These are phyloP conservation scores for Neurospora pannonica DNA, from an alignment of 495 filamentous ascomycete species.

Conservation along the genomic window DNA sequence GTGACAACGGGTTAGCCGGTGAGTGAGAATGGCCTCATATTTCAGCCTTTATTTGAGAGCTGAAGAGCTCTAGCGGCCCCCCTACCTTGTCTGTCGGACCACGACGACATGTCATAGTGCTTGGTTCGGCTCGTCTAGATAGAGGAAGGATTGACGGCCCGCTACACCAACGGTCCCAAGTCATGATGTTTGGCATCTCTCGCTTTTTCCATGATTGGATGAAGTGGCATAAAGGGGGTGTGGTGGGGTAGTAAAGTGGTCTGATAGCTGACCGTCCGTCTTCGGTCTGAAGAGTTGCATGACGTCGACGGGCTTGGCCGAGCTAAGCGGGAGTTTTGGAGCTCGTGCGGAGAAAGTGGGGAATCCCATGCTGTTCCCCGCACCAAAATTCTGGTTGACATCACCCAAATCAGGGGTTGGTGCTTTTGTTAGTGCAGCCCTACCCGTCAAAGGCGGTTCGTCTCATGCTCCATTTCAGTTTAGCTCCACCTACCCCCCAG, in stretches of 20 bases:
- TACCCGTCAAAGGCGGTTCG: background rate
- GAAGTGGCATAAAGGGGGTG: background rate
- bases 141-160: background rate
- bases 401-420: background rate
- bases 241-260: background rate
- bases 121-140: background rate
- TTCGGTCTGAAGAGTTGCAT: background rate
- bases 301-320: background rate
- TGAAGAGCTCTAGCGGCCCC: background rate
- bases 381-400: background rate
- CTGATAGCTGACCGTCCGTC: background rate
- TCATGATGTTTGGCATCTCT: background rate
- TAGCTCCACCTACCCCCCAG: background rate
- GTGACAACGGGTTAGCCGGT: background rate
- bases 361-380: background rate
- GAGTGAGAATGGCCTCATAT: background rate
- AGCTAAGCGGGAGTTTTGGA: background rate
- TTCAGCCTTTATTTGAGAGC: background rate
- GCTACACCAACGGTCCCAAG: background rate
- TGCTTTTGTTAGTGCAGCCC: background rate
- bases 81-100: background rate
- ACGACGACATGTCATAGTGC: background rate
- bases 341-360: background rate
- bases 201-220: background rate
- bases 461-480: background rate